Evolutionary conservation across 495 filamentous ascomycete species (phyloP), one percentile per base, ranked within the genome.

Genomic region (Thermochaetoides thermophila): DNA sequence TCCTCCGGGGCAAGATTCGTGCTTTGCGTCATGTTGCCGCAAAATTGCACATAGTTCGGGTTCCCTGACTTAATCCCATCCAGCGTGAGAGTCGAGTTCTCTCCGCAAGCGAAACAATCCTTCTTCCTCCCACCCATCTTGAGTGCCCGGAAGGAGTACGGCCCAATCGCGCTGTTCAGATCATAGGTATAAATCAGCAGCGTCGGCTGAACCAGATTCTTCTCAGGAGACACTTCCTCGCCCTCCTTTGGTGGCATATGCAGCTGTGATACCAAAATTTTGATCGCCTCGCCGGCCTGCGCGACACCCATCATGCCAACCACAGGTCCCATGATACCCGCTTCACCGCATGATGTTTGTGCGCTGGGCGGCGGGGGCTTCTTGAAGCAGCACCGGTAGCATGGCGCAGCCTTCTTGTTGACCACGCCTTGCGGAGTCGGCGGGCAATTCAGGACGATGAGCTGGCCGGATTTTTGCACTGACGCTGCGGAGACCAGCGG

Each of bases 301-400:
- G 93, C 56, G 2, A 93, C 76, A 4, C 89, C 89, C 86, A 97
- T 94, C 7, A 79, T 70, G 1, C 89, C 89, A 0, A 97, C 89
- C 0, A 94, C 87, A 0, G 89, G 82, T 0, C 89, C 89, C 6
- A 97, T 39, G 25, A 97, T 83, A 2, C 89, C 89, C 1, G 83
- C 84, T 47, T 97, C 89, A 10, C 85, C 82, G 50, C 89, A 97
- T 35, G 72, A 78, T 3, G 79, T 60, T 2, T 92, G 73, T 27
- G 68, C 80, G 24, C 75, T 75, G 0, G 81, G 66, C 4, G 85
- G 83, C 1, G 89, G 85, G 1, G 87, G 86, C 30, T 74, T 76
- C 0, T 82, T 81, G 48, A 92, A 97, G 19, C 95, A 72, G 52
- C 89, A 97, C 19, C 89, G 69, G 55, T 97, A 97, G 57, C 89